These are phyloP conservation scores for Stephania yunnanensis DNA, from an alignment of 164 flowering plant species.

Conservation along the genomic window DNA sequence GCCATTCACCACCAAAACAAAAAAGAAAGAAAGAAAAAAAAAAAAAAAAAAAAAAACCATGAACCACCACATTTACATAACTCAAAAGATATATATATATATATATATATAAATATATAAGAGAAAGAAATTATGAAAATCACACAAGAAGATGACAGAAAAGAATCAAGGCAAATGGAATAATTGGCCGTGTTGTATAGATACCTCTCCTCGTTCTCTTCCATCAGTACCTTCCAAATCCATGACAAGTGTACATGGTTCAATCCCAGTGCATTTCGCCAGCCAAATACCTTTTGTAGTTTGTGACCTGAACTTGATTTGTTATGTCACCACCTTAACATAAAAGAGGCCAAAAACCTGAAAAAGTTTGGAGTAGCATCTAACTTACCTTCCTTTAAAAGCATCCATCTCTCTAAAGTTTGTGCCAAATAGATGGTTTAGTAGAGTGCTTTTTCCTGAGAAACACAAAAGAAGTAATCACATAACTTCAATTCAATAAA, in stretches of 20 bases:
- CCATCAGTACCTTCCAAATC: slow-evolving; percentile 99
- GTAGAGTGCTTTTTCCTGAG: slow-evolving; percentile 88
- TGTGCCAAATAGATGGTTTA: slow-evolving; percentile 76
- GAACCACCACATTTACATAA: not conserved
- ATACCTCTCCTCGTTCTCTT: slow-evolving; percentile 97
- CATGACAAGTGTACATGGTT: slow-evolving; percentile 90
- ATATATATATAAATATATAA: too few species aligned
- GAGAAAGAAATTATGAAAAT: not conserved
- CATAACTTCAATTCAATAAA: not conserved
- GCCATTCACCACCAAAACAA: too few species aligned
- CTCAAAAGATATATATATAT: too few species aligned
- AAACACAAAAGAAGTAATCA: not conserved
- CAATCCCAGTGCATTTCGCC: slow-evolving; percentile 79
- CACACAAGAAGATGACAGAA: not conserved
- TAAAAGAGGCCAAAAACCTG: not conserved
- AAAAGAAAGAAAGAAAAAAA: not conserved
- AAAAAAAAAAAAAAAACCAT: too few species aligned
- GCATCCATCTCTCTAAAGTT: slow-evolving; percentile 98
- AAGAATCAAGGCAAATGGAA: not conserved
- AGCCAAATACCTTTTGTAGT: slow-evolving; percentile 97
- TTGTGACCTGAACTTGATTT: slow-evolving; percentile 58
- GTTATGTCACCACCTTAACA: not conserved
- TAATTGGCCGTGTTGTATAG: not conserved
- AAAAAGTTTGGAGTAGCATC: not conserved
- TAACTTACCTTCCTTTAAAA: slow-evolving; percentile 72